These are phyloP conservation scores for Termitomyces sp. DNA, from an alignment of 768 basidiomycete species.

Conservation along the genomic window DNA sequence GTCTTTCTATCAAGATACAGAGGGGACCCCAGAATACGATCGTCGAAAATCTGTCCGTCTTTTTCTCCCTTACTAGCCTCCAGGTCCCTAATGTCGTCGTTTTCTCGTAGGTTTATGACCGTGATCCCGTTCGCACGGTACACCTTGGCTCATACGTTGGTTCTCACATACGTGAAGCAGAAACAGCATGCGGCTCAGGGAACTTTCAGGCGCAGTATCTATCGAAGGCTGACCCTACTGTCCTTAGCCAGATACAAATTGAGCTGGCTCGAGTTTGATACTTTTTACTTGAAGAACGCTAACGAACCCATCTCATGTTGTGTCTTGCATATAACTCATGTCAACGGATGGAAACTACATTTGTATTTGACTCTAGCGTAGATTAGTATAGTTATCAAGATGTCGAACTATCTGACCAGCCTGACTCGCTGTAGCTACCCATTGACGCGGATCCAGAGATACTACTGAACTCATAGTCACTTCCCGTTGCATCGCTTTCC, in stretches of 20 bases:
- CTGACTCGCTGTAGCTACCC: slow-evolving; percentile 48
- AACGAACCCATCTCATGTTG: background rate
- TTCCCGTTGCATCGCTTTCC: slow-evolving; percentile 37
- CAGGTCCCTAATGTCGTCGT: background rate
- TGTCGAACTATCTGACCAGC: slow-evolving; percentile 29
- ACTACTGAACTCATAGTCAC: slow-evolving; percentile 62
- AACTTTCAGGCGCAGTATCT: slow-evolving; percentile 62
- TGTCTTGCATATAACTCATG: background rate
- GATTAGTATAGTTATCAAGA: background rate
- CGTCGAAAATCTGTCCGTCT: slow-evolving; percentile 66
- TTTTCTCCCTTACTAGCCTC: slow-evolving; percentile 1
- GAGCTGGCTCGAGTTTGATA: slow-evolving; percentile 34
- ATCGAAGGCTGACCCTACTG: slow-evolving; percentile 62
- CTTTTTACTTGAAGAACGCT: background rate
- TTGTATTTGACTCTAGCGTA: background rate
- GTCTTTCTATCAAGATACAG: slow-evolving; percentile 57
- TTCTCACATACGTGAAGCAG: slow-evolving; percentile 58
- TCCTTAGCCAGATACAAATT: slow-evolving; percentile 68
- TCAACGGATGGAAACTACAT: background rate
- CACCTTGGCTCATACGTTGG: slow-evolving; percentile 63
- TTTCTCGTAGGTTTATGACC: slow-evolving; percentile 53
- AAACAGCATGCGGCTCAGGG: slow-evolving; percentile 51
- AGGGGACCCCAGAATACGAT: slow-evolving; percentile 72
- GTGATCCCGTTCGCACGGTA: slow-evolving; percentile 67
- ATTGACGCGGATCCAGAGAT: slow-evolving; percentile 57